Base-by-base conservation (phyloP, 345 rosid species). In the Sapria himalayana region DNA sequence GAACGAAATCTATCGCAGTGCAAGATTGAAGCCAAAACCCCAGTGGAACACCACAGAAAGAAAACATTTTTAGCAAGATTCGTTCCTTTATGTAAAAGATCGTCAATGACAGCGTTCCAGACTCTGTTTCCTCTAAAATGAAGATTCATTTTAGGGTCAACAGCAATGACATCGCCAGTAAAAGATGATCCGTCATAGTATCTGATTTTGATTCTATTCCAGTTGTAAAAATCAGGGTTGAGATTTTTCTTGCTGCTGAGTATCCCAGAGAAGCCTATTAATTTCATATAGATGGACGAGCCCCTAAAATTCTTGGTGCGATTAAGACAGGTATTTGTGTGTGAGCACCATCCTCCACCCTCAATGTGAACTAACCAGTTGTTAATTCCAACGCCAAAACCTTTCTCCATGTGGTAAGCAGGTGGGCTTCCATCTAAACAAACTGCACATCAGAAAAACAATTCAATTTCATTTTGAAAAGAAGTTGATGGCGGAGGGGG, bases 291-390 rank as follows among this genome's bases (percentile, higher is more conserved):
- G 50, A 64, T 76, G 1, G 95, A 89, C 19, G 98, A 82, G 50
- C 95, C 98, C 56, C 79, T 57, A 38, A 58, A 73, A 4, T 78
- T 89, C 9, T 55, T 53, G 51, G 68, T 79, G 22, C 98, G 71
- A 17, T 16, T 48, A 17, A 74, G 60, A 49, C 98, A 89, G 32
- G 53, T 57, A 17, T 77, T 68, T 3, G 59, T 63, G 38, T 76
- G 72, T 51, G 76, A 72, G 61, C 98, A 89, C 95, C 98, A 89
- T 42, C 93, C 91, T 51, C 97, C 97, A 60, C 97, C 97, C 97
- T 86, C 98, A 49, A 82, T 62, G 22, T 72, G 70, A 47, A 82
- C 69, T 37, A 89, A 50, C 94, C 98, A 89, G 44, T 66, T 82
- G 37, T 79, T 63, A 42, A 73, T 48, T 46, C 98, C 94, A 8